phyloP scores from a whole-genome alignment of 2,329 filamentous ascomycete genomes.

The Keithomyces neogunnii region DNA sequence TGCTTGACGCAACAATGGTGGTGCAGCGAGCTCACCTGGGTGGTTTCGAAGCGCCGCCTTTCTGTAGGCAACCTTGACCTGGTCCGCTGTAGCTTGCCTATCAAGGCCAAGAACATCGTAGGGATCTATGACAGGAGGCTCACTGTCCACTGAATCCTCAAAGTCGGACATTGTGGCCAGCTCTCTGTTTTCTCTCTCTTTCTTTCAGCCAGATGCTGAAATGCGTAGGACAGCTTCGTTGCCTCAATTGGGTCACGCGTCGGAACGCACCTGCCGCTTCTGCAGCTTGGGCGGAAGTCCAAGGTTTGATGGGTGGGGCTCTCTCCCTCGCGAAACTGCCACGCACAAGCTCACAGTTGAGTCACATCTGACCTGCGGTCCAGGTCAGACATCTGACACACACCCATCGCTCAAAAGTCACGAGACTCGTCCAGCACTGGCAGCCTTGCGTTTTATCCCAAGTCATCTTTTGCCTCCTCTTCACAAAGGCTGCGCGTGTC shows the following conservation, averaged over 20 bases:
- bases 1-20: not conserved
- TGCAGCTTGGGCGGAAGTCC: not conserved
- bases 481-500: no score
- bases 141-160: conserved; percentile 45
- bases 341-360: not conserved
- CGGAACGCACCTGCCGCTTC: conserved; percentile 5
- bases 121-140: conserved; percentile 60
- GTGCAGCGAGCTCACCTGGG: conserved; percentile 49
- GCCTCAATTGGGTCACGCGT: conserved; percentile 10
- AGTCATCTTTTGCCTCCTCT: conserved; percentile 9
- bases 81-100: conserved; percentile 61
- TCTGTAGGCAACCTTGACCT: conserved; percentile 86
- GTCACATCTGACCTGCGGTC: not conserved
- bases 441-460: not conserved
- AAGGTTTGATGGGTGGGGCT: conserved; percentile 6
- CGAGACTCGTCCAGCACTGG: not conserved
- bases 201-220: not conserved
- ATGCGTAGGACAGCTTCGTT: not conserved
- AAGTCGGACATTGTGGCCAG: conserved; percentile 32
- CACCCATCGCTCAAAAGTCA: not conserved
- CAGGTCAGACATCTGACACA: not conserved
- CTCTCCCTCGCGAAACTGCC: not conserved
- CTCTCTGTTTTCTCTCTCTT: not conserved
- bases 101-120: conserved; percentile 72
- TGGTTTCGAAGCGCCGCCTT: conserved; percentile 84